Conservation (phyloP, 73 alveolate genomes). For the Paramecium tetraurelia region DNA sequence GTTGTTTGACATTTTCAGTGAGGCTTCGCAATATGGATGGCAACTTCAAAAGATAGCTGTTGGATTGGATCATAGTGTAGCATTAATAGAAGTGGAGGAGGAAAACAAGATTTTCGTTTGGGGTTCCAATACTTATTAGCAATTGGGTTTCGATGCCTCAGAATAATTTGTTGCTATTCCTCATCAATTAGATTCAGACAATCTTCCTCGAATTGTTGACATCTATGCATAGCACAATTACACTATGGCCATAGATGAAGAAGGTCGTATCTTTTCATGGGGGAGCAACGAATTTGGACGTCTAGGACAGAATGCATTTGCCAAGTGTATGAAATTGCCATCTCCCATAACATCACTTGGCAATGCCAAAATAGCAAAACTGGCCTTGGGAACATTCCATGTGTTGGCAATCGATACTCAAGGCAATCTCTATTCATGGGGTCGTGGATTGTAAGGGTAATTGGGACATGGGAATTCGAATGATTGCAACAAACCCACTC, state of each 20-base stretch:
- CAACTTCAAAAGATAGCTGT: background rate
- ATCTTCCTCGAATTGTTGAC: background rate
- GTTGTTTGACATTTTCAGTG: background rate
- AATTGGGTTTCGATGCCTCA: conserved; percentile 46
- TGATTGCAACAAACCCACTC: background rate
- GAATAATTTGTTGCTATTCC: conserved; percentile 35
- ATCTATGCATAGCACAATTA: conserved; percentile 30
- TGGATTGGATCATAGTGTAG: conserved; percentile 47
- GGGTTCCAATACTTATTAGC: conserved; percentile 26
- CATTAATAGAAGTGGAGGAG: conserved; percentile 33
- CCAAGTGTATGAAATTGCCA: background rate
- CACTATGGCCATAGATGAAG: background rate
- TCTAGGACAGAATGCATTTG: background rate
- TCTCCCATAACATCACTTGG: background rate
- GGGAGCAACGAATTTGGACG: conserved; percentile 38
- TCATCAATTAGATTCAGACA: conserved; percentile 16
- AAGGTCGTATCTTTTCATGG: conserved; percentile 39
- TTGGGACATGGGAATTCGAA: background rate
- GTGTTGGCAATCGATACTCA: conserved; percentile 1
- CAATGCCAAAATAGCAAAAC: background rate
- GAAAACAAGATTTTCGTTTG: conserved; percentile 21
- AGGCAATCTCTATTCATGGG: conserved; percentile 39
- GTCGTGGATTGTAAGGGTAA: conserved; percentile 38
- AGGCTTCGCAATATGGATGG: conserved; percentile 47
- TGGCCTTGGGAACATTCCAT: conserved; percentile 22